phyloP scores from a whole-genome alignment of 2,329 filamentous ascomycete species.

The Arthrobotrys sinensis region DNA sequence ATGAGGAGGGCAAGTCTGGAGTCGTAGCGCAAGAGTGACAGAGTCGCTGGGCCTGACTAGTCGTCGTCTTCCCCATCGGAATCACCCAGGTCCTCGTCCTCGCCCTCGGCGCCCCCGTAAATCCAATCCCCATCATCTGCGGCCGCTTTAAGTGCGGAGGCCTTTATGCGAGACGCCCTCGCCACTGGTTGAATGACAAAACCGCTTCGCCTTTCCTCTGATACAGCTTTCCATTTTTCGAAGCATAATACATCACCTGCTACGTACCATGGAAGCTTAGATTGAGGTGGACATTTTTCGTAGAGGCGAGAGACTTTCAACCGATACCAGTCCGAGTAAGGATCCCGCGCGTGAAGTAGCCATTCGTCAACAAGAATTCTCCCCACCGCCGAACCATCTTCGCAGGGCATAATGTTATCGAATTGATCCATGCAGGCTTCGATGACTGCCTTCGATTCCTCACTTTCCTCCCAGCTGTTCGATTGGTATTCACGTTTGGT shows the following conservation, averaged over 20 bases:
- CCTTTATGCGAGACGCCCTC: not conserved
- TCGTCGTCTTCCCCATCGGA: not conserved
- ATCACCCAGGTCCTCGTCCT: not conserved
- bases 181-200: constrained; percentile 1
- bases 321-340: constrained; percentile 15
- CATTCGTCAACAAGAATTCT: constrained; percentile 8
- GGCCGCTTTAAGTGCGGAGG: not conserved
- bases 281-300: not conserved
- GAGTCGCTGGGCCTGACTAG: not conserved
- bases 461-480: not conserved
- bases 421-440: constrained; percentile 14
- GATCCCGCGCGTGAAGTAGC: not conserved
- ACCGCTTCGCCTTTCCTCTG: not conserved
- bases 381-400: not conserved
- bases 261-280: constrained; percentile 6
- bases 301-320: constrained; percentile 2
- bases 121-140: not conserved
- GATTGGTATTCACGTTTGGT: not conserved
- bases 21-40: too few species aligned
- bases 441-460: not conserved
- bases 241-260: constrained; percentile 4
- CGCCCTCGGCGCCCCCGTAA: not conserved
- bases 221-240: not conserved
- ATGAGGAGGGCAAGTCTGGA: too few species aligned
- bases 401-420: constrained; percentile 14